Conservation (phyloP, 495 filamentous ascomycete species). For the Aspergillus baeticus region DNA sequence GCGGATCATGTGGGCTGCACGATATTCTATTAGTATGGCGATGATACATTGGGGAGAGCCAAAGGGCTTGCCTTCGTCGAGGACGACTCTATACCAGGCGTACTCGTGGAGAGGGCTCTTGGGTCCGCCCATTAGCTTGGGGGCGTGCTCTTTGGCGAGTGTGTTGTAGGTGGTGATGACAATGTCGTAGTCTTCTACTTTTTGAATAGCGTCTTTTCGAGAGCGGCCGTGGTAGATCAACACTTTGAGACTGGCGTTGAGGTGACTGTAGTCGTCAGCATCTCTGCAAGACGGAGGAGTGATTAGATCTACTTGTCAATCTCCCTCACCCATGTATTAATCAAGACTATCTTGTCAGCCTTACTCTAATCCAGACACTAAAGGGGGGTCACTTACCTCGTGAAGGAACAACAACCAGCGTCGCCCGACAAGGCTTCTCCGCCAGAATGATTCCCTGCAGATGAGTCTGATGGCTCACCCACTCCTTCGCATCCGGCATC, state of each 20-base stretch:
- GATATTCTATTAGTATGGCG: background rate
- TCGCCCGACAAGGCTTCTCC: background rate
- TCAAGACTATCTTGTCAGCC: background rate
- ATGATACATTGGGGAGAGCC: background rate
- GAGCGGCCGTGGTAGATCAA: background rate
- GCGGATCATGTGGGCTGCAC: constrained; percentile 27
- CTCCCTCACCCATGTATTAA: constrained; percentile 4
- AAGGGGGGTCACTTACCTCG: background rate
- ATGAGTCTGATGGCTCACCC: background rate
- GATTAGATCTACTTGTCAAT: background rate
- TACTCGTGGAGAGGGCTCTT: background rate
- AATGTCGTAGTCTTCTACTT: background rate
- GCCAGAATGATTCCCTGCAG: background rate
- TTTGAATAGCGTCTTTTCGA: background rate
- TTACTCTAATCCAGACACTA: background rate
- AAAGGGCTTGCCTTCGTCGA: background rate
- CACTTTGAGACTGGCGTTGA: background rate
- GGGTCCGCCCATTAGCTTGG: background rate
- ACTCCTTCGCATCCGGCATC: background rate
- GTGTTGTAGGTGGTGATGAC: constrained; percentile 7
- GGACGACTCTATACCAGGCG: constrained; percentile 2
- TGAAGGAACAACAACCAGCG: constrained; percentile 7
- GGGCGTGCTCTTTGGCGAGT: background rate
- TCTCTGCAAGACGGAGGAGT: background rate
- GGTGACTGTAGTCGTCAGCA: background rate